Percentiles rank a stretch among this genome's conserved stretches.
Evolutionary conservation across 176 grass and related monocot species (phyloP).

Genomic region (Areca catechu): DNA sequence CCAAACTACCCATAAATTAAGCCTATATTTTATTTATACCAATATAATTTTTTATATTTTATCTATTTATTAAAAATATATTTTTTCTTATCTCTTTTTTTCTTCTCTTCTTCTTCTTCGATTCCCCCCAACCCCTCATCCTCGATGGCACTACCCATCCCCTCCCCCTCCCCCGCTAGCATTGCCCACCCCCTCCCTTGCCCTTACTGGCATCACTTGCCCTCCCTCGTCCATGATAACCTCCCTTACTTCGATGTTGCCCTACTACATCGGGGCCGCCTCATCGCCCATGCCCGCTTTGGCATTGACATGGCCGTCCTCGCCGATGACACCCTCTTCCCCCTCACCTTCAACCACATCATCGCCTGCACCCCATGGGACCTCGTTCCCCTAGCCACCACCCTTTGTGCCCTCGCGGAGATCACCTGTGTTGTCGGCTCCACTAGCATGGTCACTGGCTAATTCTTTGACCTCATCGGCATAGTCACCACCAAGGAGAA

Average conservation of each 20-base stretch:
- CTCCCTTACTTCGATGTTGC: conserved; percentile 86
- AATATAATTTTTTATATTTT: no score
- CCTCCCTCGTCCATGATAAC: conserved; percentile 82
- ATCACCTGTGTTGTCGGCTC: conserved; percentile 73
- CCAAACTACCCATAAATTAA: no score
- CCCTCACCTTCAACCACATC: conserved; percentile 65
- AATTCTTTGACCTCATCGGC: conserved; percentile 65
- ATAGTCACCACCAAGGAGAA: conserved; percentile 48
- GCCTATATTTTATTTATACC: no score
- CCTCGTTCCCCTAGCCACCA: conserved; percentile 33
- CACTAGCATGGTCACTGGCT: conserved; percentile 75
- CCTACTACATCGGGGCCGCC: conserved; percentile 53
- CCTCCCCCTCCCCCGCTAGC: no score
- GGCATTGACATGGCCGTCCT: conserved; percentile 64
- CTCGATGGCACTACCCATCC: no score
- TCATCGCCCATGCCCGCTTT: conserved; percentile 64
- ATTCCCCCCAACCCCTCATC: no score
- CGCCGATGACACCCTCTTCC: conserved; percentile 77
- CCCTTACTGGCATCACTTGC: no score
- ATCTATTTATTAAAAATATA: no score
- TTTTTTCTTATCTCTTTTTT: no score
- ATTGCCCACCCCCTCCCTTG: no score
- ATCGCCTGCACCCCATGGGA: conserved; percentile 38
- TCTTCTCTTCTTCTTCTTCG: no score
- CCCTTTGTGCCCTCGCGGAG: conserved; percentile 67